Evolutionary conservation across 306 rosid genomes (phyloP), one percentile per base, ranked within the genome.

Genomic region (Quercus berberidifolia): DNA sequence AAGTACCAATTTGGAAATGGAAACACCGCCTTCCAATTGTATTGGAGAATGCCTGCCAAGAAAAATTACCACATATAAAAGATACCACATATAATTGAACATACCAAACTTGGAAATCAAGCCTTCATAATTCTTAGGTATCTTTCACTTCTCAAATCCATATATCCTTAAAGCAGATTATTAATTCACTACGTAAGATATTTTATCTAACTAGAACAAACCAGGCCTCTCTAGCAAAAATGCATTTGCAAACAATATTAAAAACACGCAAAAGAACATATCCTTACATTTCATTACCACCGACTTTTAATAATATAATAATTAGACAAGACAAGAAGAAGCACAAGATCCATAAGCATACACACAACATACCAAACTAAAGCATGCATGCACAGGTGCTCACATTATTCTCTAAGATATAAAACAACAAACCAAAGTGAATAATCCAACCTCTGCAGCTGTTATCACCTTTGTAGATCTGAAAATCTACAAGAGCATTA

Each of bases 41-140:
- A 62, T 74, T 65, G 75, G 55, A 69, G 80, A 81, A 79, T 77
- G 79, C 87, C 92, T 83, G 81, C 83, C 86, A 83, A 72, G 69
- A 41, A 60, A 83, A n/a, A 83, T 11, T 79, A 80, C 55, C 73
- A 75, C 69, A 76, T 55, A 58, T 30, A 35, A 52, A 3, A 60
- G 30, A 15, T 38, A 26, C 4, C 59, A 30, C 59, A 64, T 25
- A 51, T 55, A 56, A 59, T 56, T 74, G 69, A 74, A 74, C 54
- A 82, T 64, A 10, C 54, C 69, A 80, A 72, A 76, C 83, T 59
- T 64, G 64, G 55, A 23, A 81, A 64, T 51, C 26, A 78, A 49
- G 72, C 72, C 28, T 69, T 56, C 49, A 23, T 23, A 6, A 28
- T 33, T 73, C 74, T 63, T 31, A 80, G 57, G 62, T 41, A 55